Percentiles rank a stretch among this genome's conserved stretches.
These are phyloP conservation scores for Piper longum DNA, from an alignment of 164 flowering plant species.

Conservation along the genomic window DNA sequence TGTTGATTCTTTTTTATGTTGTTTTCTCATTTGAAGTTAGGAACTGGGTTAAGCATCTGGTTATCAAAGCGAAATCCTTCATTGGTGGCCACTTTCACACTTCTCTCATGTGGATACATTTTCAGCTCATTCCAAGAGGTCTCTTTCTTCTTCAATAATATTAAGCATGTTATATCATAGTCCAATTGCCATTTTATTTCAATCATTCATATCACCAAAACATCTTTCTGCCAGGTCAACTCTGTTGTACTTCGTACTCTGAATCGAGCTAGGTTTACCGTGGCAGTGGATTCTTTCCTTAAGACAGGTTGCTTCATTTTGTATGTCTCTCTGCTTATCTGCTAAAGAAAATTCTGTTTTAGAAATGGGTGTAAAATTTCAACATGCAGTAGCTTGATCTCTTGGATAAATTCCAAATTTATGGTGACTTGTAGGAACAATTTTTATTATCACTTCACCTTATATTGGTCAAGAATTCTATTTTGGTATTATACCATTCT, in stretches of 20 bases:
- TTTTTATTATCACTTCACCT: no score
- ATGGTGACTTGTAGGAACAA: no score
- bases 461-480: no score
- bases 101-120: constrained; percentile 90
- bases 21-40: constrained; percentile 47
- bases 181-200: no score
- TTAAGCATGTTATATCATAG: not conserved
- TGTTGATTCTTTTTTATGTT: constrained; percentile 6
- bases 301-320: constrained; percentile 53
- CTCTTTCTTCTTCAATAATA: not conserved
- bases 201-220: not conserved
- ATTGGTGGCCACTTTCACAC: constrained; percentile 62
- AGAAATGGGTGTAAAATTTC: not conserved
- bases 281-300: constrained; percentile 89
- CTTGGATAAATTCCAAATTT: not conserved
- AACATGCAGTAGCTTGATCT: not conserved
- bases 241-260: constrained; percentile 85
- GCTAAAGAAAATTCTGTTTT: not conserved
- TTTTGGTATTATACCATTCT: no score
- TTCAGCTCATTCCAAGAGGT: constrained; percentile 96
- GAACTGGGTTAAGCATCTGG: constrained; percentile 90
- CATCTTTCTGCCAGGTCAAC: constrained; percentile 41
- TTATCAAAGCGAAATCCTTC: constrained; percentile 81
- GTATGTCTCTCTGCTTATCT: not conserved
- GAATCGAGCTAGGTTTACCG: constrained; percentile 82